phyloP scores from a whole-genome alignment of 1,284 basidiomycete genomes.

The Wolfiporia cocos region DNA sequence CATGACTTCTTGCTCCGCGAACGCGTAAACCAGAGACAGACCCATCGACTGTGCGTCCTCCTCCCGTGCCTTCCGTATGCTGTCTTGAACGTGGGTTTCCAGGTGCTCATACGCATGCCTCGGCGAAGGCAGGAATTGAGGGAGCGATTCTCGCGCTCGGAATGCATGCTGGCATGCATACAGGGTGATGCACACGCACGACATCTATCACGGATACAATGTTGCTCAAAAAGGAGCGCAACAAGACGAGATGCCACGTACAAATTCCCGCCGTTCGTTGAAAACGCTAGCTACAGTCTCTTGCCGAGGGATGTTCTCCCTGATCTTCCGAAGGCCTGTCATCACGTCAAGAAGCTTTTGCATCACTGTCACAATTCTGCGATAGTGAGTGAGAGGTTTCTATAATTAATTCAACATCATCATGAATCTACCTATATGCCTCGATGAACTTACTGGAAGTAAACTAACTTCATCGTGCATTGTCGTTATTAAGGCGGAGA shows the following conservation, averaged over 20 bases:
- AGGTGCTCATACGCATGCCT: constrained; percentile 34
- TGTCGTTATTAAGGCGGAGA: constrained; percentile 33
- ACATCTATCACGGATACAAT: constrained; percentile 26
- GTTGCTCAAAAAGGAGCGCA: background rate
- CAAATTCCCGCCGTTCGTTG: constrained; percentile 40
- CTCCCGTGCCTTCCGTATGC: constrained; percentile 25
- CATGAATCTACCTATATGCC: background rate
- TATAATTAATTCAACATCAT: constrained; percentile 12
- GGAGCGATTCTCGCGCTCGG: constrained; percentile 39
- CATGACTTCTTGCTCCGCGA: constrained; percentile 41
- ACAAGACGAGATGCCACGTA: constrained; percentile 12
- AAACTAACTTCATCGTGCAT: constrained; percentile 47
- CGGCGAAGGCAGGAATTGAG: constrained; percentile 45
- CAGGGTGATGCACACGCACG: constrained; percentile 40
- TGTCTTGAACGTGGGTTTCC: constrained; percentile 31
- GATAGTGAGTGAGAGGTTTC: constrained; percentile 46
- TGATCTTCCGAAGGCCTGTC: constrained; percentile 40
- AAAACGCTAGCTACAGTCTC: constrained; percentile 37
- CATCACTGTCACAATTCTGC: constrained; percentile 31
- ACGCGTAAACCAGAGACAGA: constrained; percentile 35
- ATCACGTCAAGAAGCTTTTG: constrained; percentile 41
- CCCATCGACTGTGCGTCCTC: constrained; percentile 28
- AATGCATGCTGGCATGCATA: constrained; percentile 49
- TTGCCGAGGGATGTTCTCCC: constrained; percentile 42
- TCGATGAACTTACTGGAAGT: constrained; percentile 33